Percentiles rank a stretch among this genome's conserved stretches.
phyloP scores from a whole-genome alignment of 2,329 filamentous ascomycete species.

The Botrytis hyacinthi region DNA sequence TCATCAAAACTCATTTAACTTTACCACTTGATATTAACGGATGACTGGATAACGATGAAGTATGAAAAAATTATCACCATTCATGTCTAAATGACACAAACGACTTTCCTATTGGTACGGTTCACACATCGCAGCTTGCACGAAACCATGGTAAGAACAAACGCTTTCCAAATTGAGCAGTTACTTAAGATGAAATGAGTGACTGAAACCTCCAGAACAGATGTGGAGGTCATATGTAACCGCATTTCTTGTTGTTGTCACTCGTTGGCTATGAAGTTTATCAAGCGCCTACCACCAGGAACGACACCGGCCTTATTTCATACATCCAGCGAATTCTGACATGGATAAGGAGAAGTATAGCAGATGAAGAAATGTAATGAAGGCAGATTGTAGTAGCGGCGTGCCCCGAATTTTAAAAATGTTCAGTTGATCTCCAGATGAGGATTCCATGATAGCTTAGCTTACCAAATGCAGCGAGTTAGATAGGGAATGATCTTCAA shows the following conservation, averaged over 20 bases:
- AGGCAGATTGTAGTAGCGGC: background rate
- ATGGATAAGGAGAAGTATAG: background rate
- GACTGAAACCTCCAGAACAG: background rate
- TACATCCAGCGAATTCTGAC: background rate
- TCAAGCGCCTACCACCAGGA: background rate
- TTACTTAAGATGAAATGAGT: background rate
- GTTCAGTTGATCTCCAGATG: background rate
- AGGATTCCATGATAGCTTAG: background rate
- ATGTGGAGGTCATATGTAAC: conserved; percentile 1
- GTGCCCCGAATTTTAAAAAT: background rate
- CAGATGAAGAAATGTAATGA: background rate
- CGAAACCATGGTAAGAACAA: background rate
- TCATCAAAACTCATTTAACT: background rate
- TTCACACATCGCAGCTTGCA: background rate
- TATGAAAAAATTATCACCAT: background rate
- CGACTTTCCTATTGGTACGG: background rate
- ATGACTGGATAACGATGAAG: background rate
- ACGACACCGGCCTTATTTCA: background rate
- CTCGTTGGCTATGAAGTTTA: background rate
- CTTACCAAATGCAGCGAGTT: background rate
- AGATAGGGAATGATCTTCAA: background rate
- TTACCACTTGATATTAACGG: background rate
- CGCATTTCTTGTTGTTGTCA: background rate
- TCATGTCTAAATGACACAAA: background rate
- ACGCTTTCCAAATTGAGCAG: background rate